phyloP scores from a whole-genome alignment of 2,329 filamentous ascomycete species.

The Trichoderma asperellum region DNA sequence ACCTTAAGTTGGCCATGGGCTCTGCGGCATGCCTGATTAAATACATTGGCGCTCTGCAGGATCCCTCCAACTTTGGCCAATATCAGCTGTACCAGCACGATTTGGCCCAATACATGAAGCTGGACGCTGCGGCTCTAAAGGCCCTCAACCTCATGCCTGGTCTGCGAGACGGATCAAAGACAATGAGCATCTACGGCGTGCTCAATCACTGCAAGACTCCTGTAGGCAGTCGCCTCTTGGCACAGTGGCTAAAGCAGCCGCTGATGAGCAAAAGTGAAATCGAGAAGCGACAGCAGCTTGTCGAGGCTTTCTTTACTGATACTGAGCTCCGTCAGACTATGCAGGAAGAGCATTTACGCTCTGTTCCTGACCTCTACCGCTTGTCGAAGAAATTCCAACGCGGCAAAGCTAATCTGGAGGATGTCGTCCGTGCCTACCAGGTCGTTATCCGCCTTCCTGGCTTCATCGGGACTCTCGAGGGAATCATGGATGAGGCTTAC shows the following conservation, averaged over 20 bases:
- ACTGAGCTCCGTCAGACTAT: conserved; percentile 93
- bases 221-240: conserved; percentile 82
- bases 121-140: conserved; percentile 91
- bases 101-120: conserved; percentile 95
- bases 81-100: conserved; percentile 98
- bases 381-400: conserved; percentile 94
- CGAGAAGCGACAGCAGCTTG: conserved; percentile 86
- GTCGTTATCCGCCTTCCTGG: conserved; percentile 89
- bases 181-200: conserved; percentile 92
- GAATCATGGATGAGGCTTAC: conserved; percentile 94
- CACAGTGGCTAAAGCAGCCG: conserved; percentile 97
- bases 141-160: conserved; percentile 97
- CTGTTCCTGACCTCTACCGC: conserved; percentile 91
- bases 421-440: conserved; percentile 94
- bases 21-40: conserved; percentile 92
- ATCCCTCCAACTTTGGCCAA: conserved; percentile 93
- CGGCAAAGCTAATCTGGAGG: conserved; percentile 87
- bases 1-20: conserved; percentile 94
- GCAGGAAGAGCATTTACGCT: conserved; percentile 92
- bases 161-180: conserved; percentile 91
- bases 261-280: conserved; percentile 91
- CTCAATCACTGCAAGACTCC: conserved; percentile 98
- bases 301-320: conserved; percentile 91
- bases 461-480: conserved; percentile 86
- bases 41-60: conserved; percentile 87